Conservation (phyloP, 208 protist species). For the Naegleria gruberi region DNA sequence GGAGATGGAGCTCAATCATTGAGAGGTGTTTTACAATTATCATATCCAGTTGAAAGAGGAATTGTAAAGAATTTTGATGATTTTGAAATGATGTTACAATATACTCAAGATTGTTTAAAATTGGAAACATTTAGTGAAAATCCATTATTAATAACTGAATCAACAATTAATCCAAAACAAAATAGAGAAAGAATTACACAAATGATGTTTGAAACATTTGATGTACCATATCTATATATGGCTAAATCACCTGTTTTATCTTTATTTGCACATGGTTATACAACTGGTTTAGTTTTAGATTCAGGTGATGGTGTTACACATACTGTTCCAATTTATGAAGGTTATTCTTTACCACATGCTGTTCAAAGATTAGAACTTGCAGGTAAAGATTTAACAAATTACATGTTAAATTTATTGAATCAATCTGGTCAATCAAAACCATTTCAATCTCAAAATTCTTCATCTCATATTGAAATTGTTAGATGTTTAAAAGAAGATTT, state of each 20-base stretch:
- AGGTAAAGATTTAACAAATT: slow-evolving; percentile 88
- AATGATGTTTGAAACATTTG: slow-evolving; percentile 25
- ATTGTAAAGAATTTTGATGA: slow-evolving; percentile 30
- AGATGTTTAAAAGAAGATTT: slow-evolving; percentile 66
- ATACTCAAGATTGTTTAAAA: neutral
- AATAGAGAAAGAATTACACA: slow-evolving; percentile 21
- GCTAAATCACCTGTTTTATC: slow-evolving; percentile 6
- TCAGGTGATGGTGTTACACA: neutral
- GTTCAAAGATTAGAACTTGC: slow-evolving; percentile 85
- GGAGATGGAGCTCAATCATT: slow-evolving; percentile 28
- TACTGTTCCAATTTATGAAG: slow-evolving; percentile 44
- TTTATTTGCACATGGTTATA: slow-evolving; percentile 12
- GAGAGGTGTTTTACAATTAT: slow-evolving; percentile 20
- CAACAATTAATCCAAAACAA: slow-evolving; percentile 16
- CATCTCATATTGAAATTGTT: slow-evolving; percentile 19
- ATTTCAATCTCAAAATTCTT: slow-evolving; percentile 42
- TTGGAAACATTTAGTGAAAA: neutral
- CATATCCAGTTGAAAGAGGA: slow-evolving; percentile 29
- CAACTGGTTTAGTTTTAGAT: slow-evolving; percentile 30
- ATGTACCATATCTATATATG: slow-evolving; percentile 15
- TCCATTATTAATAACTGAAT: slow-evolving; percentile 19
- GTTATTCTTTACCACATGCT: slow-evolving; percentile 69
- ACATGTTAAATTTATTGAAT: slow-evolving; percentile 82
- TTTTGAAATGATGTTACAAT: neutral
- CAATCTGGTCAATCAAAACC: slow-evolving; percentile 59